Evolutionary conservation across 2,329 filamentous ascomycete species (phyloP).

Genomic region (Monilinia fructigena): DNA sequence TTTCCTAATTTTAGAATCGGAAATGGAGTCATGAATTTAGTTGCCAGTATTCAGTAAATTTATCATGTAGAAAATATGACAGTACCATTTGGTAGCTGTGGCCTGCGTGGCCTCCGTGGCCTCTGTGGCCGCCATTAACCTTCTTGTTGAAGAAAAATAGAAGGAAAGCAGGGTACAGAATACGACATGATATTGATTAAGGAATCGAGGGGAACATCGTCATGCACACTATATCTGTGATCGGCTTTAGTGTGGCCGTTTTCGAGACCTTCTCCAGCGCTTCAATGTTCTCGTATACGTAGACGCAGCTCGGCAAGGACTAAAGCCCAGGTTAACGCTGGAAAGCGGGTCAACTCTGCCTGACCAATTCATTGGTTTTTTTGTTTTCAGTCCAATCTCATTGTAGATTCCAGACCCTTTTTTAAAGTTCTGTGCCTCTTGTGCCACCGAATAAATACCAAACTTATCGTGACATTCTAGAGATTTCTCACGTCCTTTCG

Average conservation of each 20-base stretch:
- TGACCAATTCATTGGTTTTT: slow-evolving; percentile 8
- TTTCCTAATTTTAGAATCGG: not conserved
- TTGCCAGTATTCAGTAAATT: not conserved
- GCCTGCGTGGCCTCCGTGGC: not conserved
- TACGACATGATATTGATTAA: slow-evolving; percentile 14
- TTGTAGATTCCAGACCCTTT: slow-evolving; percentile 8
- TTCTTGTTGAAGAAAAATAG: slow-evolving; percentile 11
- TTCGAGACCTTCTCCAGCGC: slow-evolving; percentile 21
- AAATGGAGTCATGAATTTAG: too few relatives aligned
- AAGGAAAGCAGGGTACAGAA: not conserved
- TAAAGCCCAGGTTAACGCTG: slow-evolving; percentile 20
- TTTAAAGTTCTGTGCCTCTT: slow-evolving; percentile 17
- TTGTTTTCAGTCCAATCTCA: slow-evolving; percentile 11
- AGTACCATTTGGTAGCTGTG: not conserved
- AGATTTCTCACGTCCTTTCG: not conserved
- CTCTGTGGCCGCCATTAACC: not conserved
- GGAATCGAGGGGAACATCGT: slow-evolving; percentile 14
- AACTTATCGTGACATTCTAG: not conserved
- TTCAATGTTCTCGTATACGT: slow-evolving; percentile 21
- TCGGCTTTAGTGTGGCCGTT: slow-evolving; percentile 13
- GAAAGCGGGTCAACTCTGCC: slow-evolving; percentile 20
- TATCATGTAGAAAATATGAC: slow-evolving; percentile 1
- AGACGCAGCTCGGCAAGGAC: slow-evolving; percentile 24
- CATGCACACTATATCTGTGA: slow-evolving; percentile 18
- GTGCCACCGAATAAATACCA: slow-evolving; percentile 12